Base-by-base conservation (phyloP, 495 filamentous ascomycete genomes). In the Trichocladium antarcticum region DNA sequence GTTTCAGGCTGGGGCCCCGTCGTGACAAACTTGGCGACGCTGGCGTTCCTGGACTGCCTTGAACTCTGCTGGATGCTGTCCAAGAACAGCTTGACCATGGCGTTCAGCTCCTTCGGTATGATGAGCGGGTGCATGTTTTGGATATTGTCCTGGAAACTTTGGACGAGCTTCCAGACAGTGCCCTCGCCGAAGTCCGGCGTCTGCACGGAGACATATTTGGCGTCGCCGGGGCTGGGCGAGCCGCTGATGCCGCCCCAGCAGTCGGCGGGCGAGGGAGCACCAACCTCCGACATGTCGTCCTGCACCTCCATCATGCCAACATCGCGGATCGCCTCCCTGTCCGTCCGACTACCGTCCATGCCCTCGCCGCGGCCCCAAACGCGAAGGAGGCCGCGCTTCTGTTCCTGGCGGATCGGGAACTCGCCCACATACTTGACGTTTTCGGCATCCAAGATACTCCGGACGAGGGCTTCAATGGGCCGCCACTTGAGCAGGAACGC, bases 81-180 rank as follows among this genome's bases (percentile, higher is more conserved):
- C 38, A 79, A 50, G 40, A 79, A 77, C 28, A 65, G 45, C 28
- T 66, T 68, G 1, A 76, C 69, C 61, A 76, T 71, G 1, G 67
- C 69, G 29, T 76, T 56, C 5, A 80, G 66, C 53, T 70, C 65
- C 17, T 56, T 58, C 14, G 70, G 70, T 5, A 69, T 61, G 32
- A 98, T 73, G 58, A 97, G 89, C 11, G 92, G 92, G 62, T 97
- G 92, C 61, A 98, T 78, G 45, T 80, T 85, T 56, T 95, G 84
- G 34, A 98, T 83, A 59, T 93, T 75, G 5, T 80, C 63, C 58
- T 88, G 67, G 61, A 87, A 98, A 62, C 80, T 85, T 14, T 75
- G 56, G 32, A 83, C 74, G 35, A 88, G 82, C 35, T 68, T 73
- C 49, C 70, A 70, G 7, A 94, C 72, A 2, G 75, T 85, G 11